These are phyloP conservation scores for Hibiscus mutabilis DNA, from an alignment of 345 rosid species.

Conservation along the genomic window DNA sequence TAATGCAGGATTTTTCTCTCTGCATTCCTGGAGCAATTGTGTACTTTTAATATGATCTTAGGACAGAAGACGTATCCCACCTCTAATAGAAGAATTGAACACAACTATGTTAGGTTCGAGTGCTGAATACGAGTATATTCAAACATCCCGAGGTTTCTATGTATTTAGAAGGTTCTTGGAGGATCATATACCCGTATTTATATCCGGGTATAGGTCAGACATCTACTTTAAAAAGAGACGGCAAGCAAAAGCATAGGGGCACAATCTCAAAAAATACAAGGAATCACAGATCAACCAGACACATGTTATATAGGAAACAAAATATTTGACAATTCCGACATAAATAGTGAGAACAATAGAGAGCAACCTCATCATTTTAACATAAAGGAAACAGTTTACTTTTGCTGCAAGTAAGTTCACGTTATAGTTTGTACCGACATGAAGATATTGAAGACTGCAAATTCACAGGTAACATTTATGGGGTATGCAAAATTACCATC, in stretches of 20 bases:
- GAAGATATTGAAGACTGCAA: background rate
- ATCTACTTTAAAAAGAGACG: too few relatives aligned
- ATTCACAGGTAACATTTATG: background rate
- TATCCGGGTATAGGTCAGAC: too few relatives aligned
- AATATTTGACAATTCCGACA: background rate
- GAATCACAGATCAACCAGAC: background rate
- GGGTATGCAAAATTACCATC: slow-evolving; percentile 21
- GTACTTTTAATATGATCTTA: slow-evolving; percentile 55
- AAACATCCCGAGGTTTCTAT: too few relatives aligned
- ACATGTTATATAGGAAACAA: background rate
- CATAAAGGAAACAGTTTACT: background rate
- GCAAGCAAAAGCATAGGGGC: too few relatives aligned
- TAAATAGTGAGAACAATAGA: background rate
- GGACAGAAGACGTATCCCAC: too few relatives aligned
- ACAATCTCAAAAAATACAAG: too few relatives aligned
- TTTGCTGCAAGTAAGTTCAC: background rate
- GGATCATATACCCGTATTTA: too few relatives aligned
- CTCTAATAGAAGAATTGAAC: too few relatives aligned
- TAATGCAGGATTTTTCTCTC: slow-evolving; percentile 64
- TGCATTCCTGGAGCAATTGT: slow-evolving; percentile 91
- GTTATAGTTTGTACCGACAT: background rate
- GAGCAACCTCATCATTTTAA: background rate
- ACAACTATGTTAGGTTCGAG: too few relatives aligned
- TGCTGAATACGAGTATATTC: too few relatives aligned
- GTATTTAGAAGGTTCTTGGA: too few relatives aligned